Percentiles rank a stretch among this genome's conserved stretches.
Conservation (phyloP, 306 rosid species). For the Elaeagnus macrophylla region DNA sequence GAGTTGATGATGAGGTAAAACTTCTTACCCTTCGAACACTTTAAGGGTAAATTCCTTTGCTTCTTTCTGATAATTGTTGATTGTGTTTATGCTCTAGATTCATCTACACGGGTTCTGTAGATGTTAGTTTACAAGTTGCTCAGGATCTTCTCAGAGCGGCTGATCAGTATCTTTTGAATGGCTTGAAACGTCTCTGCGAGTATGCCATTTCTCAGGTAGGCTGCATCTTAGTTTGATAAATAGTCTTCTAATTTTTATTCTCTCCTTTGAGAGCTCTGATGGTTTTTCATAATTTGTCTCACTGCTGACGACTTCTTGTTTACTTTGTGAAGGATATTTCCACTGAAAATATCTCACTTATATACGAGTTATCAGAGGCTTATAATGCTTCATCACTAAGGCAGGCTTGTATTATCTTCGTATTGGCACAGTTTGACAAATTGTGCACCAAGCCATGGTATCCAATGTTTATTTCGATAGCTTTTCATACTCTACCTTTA, state of each 20-base stretch:
- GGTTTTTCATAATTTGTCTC: not conserved
- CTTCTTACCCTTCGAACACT: not conserved
- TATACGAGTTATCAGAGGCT: constrained; percentile 49
- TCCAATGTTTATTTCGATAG: not conserved
- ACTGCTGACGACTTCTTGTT: not conserved
- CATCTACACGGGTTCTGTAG: constrained; percentile 54
- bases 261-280: not conserved
- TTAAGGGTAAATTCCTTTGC: not conserved
- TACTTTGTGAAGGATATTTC: constrained; percentile 35
- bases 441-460: constrained; percentile 49
- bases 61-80: not conserved
- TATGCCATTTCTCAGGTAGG: constrained; percentile 51
- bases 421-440: constrained; percentile 42
- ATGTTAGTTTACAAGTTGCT: constrained; percentile 42
- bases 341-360: constrained; percentile 33
- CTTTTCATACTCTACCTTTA: not conserved
- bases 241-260: not conserved
- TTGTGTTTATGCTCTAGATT: constrained; percentile 27
- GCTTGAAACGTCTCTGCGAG: constrained; percentile 61
- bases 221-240: not conserved
- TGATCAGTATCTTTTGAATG: constrained; percentile 71
- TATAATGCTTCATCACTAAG: constrained; percentile 51
- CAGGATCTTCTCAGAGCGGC: constrained; percentile 60
- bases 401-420: constrained; percentile 50
- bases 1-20: constrained; percentile 31